phyloP scores from a whole-genome alignment of 202 grass and related monocot genomes.

The Panicum hallii region DNA sequence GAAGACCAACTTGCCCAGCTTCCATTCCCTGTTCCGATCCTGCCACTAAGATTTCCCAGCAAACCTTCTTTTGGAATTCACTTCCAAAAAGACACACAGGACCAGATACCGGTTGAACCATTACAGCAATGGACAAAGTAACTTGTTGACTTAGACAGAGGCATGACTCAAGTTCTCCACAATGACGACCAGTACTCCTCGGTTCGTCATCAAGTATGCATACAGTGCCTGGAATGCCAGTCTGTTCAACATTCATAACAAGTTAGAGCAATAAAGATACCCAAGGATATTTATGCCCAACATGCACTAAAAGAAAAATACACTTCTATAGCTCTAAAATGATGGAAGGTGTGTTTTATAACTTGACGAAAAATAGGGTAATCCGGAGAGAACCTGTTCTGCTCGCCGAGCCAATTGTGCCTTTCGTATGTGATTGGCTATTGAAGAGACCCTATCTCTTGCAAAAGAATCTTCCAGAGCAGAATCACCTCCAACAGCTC shows the following conservation, averaged over 20 bases:
- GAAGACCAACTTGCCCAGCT: slow-evolving; percentile 93
- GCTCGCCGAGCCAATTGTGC: slow-evolving; percentile 86
- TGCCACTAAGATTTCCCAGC: slow-evolving; percentile 96
- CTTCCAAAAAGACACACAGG: slow-evolving; percentile 96
- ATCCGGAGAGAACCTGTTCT: slow-evolving; percentile 69
- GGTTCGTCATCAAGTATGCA: slow-evolving; percentile 99
- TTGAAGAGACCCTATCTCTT: slow-evolving; percentile 84
- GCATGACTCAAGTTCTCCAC: slow-evolving; percentile 80
- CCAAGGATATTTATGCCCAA: slow-evolving; percentile 9
- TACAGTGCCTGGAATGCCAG: slow-evolving; percentile 72
- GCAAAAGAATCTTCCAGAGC: slow-evolving; percentile 94
- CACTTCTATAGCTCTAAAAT: slow-evolving; percentile 1
- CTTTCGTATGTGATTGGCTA: slow-evolving; percentile 85
- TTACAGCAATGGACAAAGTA: slow-evolving; percentile 85
- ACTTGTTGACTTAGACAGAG: slow-evolving; percentile 75
- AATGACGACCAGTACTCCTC: slow-evolving; percentile 74
- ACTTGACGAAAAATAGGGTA: slow-evolving; percentile 7
- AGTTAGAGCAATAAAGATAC: slow-evolving; percentile 35
- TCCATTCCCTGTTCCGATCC: slow-evolving; percentile 99
- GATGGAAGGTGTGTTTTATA: slow-evolving; percentile 8
- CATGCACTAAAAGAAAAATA: slow-evolving; percentile 25
- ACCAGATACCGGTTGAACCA: slow-evolving; percentile 94
- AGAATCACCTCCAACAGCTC: slow-evolving; percentile 95
- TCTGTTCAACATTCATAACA: slow-evolving; percentile 63
- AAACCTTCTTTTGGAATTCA: slow-evolving; percentile 93